Percentiles rank a stretch among this genome's conserved stretches.
Evolutionary conservation across 257 asterid species (phyloP).

Genomic region (Leonotis leonurus): DNA sequence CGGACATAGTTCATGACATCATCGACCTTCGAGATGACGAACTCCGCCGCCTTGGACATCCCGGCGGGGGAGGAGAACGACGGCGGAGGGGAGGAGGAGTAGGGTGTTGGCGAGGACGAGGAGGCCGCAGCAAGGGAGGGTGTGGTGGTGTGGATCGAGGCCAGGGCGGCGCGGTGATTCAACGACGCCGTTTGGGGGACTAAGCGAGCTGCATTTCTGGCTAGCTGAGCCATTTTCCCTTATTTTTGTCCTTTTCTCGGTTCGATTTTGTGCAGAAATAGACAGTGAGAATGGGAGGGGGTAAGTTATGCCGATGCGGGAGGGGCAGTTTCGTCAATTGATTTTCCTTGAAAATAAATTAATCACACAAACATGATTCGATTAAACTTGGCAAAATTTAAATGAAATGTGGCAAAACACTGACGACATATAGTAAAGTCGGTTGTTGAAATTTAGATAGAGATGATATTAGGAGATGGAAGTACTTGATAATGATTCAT

Average conservation of each 20-base stretch:
- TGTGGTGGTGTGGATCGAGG: constrained; percentile 70
- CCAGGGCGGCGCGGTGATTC: constrained; percentile 51
- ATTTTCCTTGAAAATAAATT: not conserved
- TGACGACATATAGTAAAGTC: not conserved
- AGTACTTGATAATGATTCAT: no score
- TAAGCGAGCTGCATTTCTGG: constrained; percentile 53
- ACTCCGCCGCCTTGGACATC: constrained; percentile 75
- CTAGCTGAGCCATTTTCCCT: constrained; percentile 59
- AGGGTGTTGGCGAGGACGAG: constrained; percentile 58
- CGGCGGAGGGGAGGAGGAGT: constrained; percentile 59
- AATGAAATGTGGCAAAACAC: not conserved
- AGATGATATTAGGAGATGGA: no score
- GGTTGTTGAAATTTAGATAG: not conserved
- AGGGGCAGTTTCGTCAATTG: constrained; percentile 8
- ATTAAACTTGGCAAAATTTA: no score
- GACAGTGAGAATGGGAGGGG: not conserved
- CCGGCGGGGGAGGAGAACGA: constrained; percentile 68
- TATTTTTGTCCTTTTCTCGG: not conserved
- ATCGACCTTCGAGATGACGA: constrained; percentile 87
- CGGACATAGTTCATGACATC: constrained; percentile 98
- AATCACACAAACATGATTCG: no score
- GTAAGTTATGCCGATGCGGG: not conserved
- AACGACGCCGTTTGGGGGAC: constrained; percentile 41
- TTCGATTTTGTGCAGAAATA: not conserved
- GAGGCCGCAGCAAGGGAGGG: constrained; percentile 53